phyloP scores from a whole-genome alignment of 352 stramenopile species.

The Labyrinthula sp. region DNA sequence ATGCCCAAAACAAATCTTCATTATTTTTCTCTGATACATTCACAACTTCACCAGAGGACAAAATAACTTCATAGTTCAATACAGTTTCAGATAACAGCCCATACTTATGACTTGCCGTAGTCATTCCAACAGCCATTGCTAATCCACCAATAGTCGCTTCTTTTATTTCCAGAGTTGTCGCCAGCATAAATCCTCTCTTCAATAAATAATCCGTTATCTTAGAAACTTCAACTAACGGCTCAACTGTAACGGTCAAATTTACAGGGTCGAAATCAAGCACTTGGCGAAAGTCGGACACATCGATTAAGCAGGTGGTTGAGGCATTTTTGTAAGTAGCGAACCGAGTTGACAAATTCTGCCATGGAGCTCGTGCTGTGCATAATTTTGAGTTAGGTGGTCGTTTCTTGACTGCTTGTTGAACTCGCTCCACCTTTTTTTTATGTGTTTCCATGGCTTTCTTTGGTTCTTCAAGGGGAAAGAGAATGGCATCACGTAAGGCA shows the following conservation, averaged over 20 bases:
- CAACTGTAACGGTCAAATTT: conserved; percentile 23
- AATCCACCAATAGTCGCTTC: conserved; percentile 37
- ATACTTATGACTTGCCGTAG: conserved; percentile 33
- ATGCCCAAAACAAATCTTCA: conserved; percentile 4
- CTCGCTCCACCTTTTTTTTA: background rate
- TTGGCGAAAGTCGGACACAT: conserved; percentile 16
- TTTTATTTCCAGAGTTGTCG: conserved; percentile 36
- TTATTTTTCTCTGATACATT: conserved; percentile 3
- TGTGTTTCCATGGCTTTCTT: background rate
- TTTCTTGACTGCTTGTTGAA: background rate
- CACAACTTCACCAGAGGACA: conserved; percentile 31
- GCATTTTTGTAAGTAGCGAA: conserved; percentile 21
- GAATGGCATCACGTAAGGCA: background rate
- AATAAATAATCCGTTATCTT: conserved; percentile 32
- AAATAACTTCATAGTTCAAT: conserved; percentile 33
- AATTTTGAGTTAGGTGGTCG: conserved; percentile 1
- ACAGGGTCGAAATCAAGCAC: conserved; percentile 29
- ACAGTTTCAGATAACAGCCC: conserved; percentile 37
- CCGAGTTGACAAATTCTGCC: conserved; percentile 19
- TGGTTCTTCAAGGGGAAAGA: no score
- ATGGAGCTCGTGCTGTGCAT: conserved; percentile 24
- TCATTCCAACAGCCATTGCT: conserved; percentile 35
- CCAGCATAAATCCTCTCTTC: conserved; percentile 29
- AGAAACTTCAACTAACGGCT: conserved; percentile 33
- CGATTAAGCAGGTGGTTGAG: conserved; percentile 19